Evolutionary conservation across 208 protist genomes (phyloP), one percentile per base, ranked within the genome.

Genomic region (Leishmania gerbilli): DNA sequence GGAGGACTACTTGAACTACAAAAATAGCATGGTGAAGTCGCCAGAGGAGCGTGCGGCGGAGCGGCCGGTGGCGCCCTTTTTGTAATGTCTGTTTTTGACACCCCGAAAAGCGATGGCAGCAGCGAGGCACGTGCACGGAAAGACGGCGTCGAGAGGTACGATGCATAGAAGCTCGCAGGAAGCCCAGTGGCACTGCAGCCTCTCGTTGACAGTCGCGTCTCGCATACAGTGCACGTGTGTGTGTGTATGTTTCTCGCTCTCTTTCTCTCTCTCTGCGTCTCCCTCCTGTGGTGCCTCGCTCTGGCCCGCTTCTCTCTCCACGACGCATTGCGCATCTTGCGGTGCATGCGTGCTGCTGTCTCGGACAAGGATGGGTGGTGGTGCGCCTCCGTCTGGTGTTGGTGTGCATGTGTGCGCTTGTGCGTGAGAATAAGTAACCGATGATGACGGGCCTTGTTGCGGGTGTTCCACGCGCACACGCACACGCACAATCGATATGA

Each of bases 11-110:
- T 69, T 98, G 51, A 94, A 91, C 80, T 98, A 98, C 82, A 80
- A 94, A 81, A 98, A 98, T 85, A 93, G 91, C 67, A 92, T 98
- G 85, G 85, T 95, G 45, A 93, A 94, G 84, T 85, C 92, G 21
- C 84, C 89, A n/a, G 93, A 95, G 67, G 90, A 97, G 81, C 82
- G 91, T 19, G 92, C 86, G 9, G 91, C 92, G 6, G 93, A 96
- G 68, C 88, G 91, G 34, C 94, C 93, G 0, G 89, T 93, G 17
- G 94, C 93, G 13, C 93, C 92, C 51, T 97, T 89, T 85, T 84
- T 97, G 79, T 97, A 91, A 78, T 2, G 13, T 45, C 51, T 27
- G 34, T 31, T 24, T 8, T 5, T 0, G 45, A 51, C 31, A 9
- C 24, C 24, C 45, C 27, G n/a, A 53, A 31, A 6, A 2, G 24